A percentile compares a stretch with the other conserved stretches of the same genome.
Evolutionary conservation across 768 basidiomycete species (phyloP).

Genomic region (Pholiota microspora): DNA sequence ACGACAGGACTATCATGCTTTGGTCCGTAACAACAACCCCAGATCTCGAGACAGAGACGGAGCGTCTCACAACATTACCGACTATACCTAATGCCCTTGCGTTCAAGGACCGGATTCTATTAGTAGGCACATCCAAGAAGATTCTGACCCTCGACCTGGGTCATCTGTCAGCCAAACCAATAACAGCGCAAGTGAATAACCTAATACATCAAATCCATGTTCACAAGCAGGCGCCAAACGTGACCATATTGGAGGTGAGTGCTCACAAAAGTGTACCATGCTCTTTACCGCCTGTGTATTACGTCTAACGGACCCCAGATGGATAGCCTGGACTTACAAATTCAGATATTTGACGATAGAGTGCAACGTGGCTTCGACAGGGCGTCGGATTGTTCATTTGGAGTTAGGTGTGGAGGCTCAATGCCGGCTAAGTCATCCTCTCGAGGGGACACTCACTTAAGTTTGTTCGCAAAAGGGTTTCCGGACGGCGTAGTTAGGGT

Average conservation of each 20-base stretch:
- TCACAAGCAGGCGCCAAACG: constrained; percentile 38
- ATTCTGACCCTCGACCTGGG: constrained; percentile 37
- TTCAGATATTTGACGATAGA: constrained; percentile 47
- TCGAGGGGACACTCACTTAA: constrained; percentile 38
- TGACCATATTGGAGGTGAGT: constrained; percentile 49
- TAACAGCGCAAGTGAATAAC: constrained; percentile 33
- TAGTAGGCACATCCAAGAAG: constrained; percentile 32
- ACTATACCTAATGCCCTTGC: constrained; percentile 38
- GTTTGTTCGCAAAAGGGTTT: constrained; percentile 45
- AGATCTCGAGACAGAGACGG: constrained; percentile 14
- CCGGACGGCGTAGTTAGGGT: constrained; percentile 40
- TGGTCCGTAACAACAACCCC: constrained; percentile 32
- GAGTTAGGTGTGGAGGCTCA: constrained; percentile 29
- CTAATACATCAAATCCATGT: constrained; percentile 43
- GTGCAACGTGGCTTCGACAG: constrained; percentile 34
- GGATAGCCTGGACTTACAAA: constrained; percentile 46
- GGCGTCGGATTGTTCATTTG: constrained; percentile 42
- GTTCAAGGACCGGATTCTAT: constrained; percentile 31
- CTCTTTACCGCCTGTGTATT: constrained; percentile 4
- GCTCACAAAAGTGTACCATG: too few species aligned
- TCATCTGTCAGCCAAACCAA: constrained; percentile 26
- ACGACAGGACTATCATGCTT: constrained; percentile 41
- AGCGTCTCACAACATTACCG: constrained; percentile 17
- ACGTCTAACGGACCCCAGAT: constrained; percentile 33
- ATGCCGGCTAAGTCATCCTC: constrained; percentile 24